Percentiles rank a stretch among this genome's conserved stretches.
These are phyloP conservation scores for Sclerotinia nivalis DNA, from an alignment of 2,329 filamentous ascomycete genomes.

Conservation along the genomic window DNA sequence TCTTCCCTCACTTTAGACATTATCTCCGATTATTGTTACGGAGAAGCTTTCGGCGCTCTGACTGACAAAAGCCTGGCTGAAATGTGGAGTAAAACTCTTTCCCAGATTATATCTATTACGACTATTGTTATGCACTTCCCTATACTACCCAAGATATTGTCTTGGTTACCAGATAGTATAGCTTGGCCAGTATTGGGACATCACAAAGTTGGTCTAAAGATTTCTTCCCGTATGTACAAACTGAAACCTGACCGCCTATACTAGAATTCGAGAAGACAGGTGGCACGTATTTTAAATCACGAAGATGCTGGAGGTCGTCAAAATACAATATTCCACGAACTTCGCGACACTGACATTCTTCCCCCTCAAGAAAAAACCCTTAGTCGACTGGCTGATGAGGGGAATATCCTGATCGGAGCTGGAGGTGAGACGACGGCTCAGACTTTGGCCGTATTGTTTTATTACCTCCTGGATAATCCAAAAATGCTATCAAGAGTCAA, in stretches of 20 bases:
- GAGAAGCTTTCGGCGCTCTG: constrained; percentile 27
- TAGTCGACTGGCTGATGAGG: constrained; percentile 42
- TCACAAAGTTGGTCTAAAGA: constrained; percentile 1
- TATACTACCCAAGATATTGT: neutral
- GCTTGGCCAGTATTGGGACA: constrained; percentile 23
- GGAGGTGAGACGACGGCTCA: constrained; percentile 45
- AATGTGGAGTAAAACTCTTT: constrained; percentile 16
- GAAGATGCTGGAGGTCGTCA: constrained; percentile 10
- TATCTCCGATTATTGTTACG: constrained; percentile 38
- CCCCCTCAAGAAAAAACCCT: constrained; percentile 42
- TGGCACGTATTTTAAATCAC: constrained; percentile 23
- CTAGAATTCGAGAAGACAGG: constrained; percentile 30
- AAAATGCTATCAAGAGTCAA: constrained; percentile 39
- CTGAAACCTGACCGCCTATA: constrained; percentile 42
- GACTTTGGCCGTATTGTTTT: constrained; percentile 42
- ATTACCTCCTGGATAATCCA: constrained; percentile 43
- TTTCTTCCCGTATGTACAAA: constrained; percentile 18
- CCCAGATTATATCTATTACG: neutral
- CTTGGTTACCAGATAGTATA: constrained; percentile 14
- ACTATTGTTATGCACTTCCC: constrained; percentile 13
- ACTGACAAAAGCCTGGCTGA: constrained; percentile 20
- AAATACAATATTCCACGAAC: constrained; percentile 37
- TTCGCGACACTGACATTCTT: constrained; percentile 36
- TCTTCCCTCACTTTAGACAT: constrained; percentile 32
- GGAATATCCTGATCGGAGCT: constrained; percentile 39